Evolutionary conservation across 495 filamentous ascomycete species (phyloP), one percentile per base, ranked within the genome.

Genomic region (Pyrenopolyporus hunteri): DNA sequence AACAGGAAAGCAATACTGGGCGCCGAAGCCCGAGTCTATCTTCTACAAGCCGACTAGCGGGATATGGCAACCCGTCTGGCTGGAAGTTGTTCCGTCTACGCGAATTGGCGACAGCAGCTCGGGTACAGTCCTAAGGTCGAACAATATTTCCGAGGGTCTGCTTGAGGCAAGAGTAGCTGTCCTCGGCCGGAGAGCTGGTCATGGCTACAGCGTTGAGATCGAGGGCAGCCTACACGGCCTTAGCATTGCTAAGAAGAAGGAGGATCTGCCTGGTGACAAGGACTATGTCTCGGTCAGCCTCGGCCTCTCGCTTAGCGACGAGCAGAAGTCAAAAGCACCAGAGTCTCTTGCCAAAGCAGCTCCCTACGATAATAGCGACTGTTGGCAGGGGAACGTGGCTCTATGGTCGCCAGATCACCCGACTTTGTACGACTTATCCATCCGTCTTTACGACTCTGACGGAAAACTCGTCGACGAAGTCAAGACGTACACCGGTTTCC

Each of bases 21-120:
- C 76, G 2, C 72, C 83, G 0, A 59, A 73, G n/a, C 82, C 79
- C 1, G 77, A 76, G 20, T 82, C 83, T 47, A 86, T 87, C 57
- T 87, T 86, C 71, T 86, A 87, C 68, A 82, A 77, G 0, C 83
- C 84, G 4, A 83, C 83, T 45, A 84, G 82, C 53, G 84, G 83
- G 11, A 86, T 86, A 52, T 87, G 84, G 84, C 84, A 87, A 55
- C 80, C 70, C 29, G 83, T 86, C n/a, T 85, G 82, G 78, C 73
- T 86, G 4, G 83, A 87, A 59, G 65, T 81, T 11, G 80, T 78
- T 0, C 83, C 83, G 0, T 48, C 72, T 0, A 74, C 77, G 0
- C 63, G 70, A 7, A 60, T 74, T 9, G 72, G 63, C 14, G 62
- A 74, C 25, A 70, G 70, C 40, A 67, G 68, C 28, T 31, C 46